phyloP scores from a whole-genome alignment of 2,329 filamentous ascomycete species.

The Exophiala calicioides region DNA sequence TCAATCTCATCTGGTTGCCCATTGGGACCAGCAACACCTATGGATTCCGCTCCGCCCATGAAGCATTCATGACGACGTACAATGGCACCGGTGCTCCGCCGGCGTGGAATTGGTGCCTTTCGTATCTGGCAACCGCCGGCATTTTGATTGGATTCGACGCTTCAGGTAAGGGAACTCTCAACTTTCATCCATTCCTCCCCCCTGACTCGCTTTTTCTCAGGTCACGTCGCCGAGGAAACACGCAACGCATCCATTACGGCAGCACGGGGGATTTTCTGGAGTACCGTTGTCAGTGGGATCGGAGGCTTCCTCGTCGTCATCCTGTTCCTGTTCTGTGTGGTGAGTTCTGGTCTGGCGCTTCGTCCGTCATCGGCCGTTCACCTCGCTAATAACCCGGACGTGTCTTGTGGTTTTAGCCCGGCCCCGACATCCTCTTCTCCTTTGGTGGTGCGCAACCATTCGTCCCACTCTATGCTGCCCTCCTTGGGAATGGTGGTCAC shows the following conservation, averaged over 20 bases:
- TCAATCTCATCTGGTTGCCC: conserved; percentile 64
- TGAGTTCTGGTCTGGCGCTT: conserved; percentile 33
- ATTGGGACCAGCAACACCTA: conserved; percentile 57
- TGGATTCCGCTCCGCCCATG: conserved; percentile 60
- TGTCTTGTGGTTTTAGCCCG: too few relatives aligned
- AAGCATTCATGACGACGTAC: conserved; percentile 63
- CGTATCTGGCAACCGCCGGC: conserved; percentile 61
- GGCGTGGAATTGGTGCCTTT: conserved; percentile 65
- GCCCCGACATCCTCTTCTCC: conserved; percentile 54
- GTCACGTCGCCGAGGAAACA: conserved; percentile 62
- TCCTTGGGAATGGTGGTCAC: conserved; percentile 58
- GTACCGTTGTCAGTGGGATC: conserved; percentile 30
- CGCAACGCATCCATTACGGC: conserved; percentile 59
- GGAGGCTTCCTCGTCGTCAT: conserved; percentile 45
- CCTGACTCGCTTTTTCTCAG: background rate
- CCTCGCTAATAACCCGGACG: too few relatives aligned
- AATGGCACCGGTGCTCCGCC: conserved; percentile 58
- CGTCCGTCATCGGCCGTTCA: background rate
- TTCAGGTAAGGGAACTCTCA: conserved; percentile 51
- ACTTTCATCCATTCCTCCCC: too few relatives aligned
- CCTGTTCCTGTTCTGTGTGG: conserved; percentile 60
- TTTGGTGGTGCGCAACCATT: conserved; percentile 61
- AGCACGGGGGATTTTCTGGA: conserved; percentile 62
- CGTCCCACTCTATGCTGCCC: conserved; percentile 58
- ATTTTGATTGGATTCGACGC: conserved; percentile 64